These are phyloP conservation scores for Naegleria gruberi DNA, from an alignment of 208 protist genomes.

Conservation along the genomic window DNA sequence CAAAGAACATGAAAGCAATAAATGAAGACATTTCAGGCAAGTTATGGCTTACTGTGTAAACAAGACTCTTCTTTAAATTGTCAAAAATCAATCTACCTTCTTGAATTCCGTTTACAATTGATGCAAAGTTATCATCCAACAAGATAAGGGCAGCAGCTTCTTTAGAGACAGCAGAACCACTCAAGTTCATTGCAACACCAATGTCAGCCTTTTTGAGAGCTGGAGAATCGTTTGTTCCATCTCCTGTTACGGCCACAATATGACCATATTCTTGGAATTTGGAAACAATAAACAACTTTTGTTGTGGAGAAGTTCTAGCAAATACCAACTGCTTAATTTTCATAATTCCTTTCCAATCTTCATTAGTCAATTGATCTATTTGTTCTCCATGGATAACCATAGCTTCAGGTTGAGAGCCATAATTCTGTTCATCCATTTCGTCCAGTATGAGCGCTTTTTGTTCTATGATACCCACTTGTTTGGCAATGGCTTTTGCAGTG, in stretches of 20 bases:
- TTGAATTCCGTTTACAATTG: constrained; percentile 68
- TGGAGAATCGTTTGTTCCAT: constrained; percentile 11
- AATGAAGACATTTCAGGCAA: constrained; percentile 60
- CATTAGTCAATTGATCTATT: neutral
- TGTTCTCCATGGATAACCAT: neutral
- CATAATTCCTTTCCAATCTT: neutral
- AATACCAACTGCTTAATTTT: neutral
- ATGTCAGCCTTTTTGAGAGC: constrained; percentile 43
- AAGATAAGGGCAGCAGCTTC: constrained; percentile 65
- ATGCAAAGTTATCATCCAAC: constrained; percentile 80
- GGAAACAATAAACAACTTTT: constrained; percentile 69
- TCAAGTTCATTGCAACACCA: constrained; percentile 74
- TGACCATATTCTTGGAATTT: constrained; percentile 35
- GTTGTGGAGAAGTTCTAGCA: constrained; percentile 61
- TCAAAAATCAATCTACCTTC: constrained; percentile 74
- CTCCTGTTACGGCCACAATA: constrained; percentile 6
- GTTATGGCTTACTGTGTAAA: constrained; percentile 58
- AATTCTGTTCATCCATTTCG: neutral
- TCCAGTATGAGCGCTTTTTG: neutral
- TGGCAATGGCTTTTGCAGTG: constrained; percentile 70
- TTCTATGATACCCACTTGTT: constrained; percentile 33
- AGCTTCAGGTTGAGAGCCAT: neutral
- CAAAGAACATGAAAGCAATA: constrained; percentile 44
- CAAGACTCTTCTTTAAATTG: constrained; percentile 75
- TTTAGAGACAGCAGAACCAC: constrained; percentile 52